These are phyloP conservation scores for Hordeum marinum DNA, from an alignment of 176 grass and related monocot species.

Conservation along the genomic window DNA sequence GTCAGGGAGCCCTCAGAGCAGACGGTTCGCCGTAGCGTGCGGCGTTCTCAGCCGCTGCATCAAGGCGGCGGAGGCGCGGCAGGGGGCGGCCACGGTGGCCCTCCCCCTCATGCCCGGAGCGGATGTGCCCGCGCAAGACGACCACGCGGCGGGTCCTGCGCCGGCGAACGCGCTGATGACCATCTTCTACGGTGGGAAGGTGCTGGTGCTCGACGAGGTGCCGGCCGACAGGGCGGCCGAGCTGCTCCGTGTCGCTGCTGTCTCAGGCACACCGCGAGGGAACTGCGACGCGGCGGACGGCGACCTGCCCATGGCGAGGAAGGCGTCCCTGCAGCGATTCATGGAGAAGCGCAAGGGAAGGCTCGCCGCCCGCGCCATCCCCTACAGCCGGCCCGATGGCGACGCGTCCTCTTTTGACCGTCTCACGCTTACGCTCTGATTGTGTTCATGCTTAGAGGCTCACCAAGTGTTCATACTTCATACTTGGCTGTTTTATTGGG, in stretches of 20 bases:
- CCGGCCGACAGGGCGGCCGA: neutral
- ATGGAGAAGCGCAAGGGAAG: constrained; percentile 61
- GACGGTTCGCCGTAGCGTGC: constrained; percentile 39
- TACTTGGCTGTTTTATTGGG: no score
- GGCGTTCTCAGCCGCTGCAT: constrained; percentile 49
- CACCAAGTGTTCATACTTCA: no score
- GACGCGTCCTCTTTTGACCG: neutral
- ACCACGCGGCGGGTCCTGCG: neutral
- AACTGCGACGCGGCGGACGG: neutral
- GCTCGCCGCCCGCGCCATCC: neutral
- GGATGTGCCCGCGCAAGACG: neutral
- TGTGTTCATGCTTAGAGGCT: neutral
- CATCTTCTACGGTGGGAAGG: constrained; percentile 54
- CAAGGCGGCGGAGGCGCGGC: neutral
- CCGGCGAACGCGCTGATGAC: constrained; percentile 22
- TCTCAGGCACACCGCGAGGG: neutral
- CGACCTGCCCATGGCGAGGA: constrained; percentile 57
- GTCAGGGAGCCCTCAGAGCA: neutral
- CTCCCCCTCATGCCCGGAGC: constrained; percentile 23
- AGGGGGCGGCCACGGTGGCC: neutral
- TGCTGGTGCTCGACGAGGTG: constrained; percentile 5
- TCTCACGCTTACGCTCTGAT: constrained; percentile 20
- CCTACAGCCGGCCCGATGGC: constrained; percentile 19
- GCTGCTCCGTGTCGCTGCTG: constrained; percentile 29
- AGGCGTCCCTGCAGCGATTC: constrained; percentile 61